Conservation (phyloP, 2,329 filamentous ascomycete genomes). For the Colletotrichum sp. region DNA sequence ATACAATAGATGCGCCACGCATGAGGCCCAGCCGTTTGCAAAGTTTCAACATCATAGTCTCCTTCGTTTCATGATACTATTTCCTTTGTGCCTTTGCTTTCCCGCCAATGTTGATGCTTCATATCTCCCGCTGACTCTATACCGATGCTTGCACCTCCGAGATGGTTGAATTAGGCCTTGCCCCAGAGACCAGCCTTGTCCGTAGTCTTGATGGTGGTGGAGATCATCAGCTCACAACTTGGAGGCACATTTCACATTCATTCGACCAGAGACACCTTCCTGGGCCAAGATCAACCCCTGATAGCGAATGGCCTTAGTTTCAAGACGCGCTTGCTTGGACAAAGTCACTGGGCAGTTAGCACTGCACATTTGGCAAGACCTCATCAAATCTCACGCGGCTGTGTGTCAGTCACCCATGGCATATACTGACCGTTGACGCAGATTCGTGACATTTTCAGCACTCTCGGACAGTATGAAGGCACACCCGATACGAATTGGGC, state of each 20-base stretch:
- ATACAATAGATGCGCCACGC: neutral
- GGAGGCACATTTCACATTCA: slow-evolving; percentile 48
- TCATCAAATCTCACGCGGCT: neutral
- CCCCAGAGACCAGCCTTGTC: neutral
- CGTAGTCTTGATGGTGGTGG: slow-evolving; percentile 26
- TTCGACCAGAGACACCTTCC: neutral
- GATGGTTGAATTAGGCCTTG: neutral
- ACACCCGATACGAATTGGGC: slow-evolving; percentile 35
- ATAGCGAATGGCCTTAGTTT: slow-evolving; percentile 41
- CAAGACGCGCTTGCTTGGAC: slow-evolving; percentile 62
- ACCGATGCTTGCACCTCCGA: neutral
- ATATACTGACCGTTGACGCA: slow-evolving; percentile 22
- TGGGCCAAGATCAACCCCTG: neutral
- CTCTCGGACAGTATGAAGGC: slow-evolving; percentile 42
- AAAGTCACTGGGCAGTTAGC: slow-evolving; percentile 53
- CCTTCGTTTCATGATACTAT: neutral
- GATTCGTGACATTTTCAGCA: slow-evolving; percentile 48
- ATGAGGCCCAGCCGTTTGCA: neutral
- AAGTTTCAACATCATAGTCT: neutral
- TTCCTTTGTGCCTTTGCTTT: neutral
- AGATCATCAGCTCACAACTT: slow-evolving; percentile 40
- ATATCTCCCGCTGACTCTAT: neutral
- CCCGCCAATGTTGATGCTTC: neutral
- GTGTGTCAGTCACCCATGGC: neutral
- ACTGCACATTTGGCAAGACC: slow-evolving; percentile 21